A percentile compares a stretch with the other conserved stretches of the same genome.
These are phyloP conservation scores for Blastobotrys proliferans DNA, from an alignment of 1,139 yeast genomes.

Conservation along the genomic window DNA sequence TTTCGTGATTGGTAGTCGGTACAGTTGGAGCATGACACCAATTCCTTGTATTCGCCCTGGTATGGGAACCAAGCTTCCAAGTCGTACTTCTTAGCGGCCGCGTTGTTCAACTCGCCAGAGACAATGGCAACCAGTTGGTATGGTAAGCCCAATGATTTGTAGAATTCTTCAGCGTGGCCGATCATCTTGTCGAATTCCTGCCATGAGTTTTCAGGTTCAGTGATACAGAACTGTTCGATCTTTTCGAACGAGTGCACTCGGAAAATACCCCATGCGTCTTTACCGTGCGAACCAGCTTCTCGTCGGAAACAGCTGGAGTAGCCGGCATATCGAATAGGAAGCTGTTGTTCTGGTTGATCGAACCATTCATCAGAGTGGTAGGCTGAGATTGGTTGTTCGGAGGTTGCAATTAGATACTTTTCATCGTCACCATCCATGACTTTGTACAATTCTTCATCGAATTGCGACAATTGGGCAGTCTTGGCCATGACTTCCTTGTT, in stretches of 20 bases:
- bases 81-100: slow-evolving; percentile 98
- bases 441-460: slow-evolving; percentile 96
- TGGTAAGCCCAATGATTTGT: slow-evolving; percentile 86
- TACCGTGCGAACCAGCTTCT: slow-evolving; percentile 99
- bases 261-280: slow-evolving; percentile 99
- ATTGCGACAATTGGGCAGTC: slow-evolving; percentile 96
- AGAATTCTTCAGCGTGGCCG: slow-evolving; percentile 83
- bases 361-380: slow-evolving; percentile 99
- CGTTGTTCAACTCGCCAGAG: slow-evolving; percentile 96
- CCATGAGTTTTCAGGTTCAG: slow-evolving; percentile 99
- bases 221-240: slow-evolving; percentile 87
- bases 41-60: slow-evolving; percentile 97
- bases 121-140: slow-evolving; percentile 98
- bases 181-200: slow-evolving; percentile 95
- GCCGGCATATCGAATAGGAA: slow-evolving; percentile 92
- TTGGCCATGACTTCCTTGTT: slow-evolving; percentile 99
- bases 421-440: slow-evolving; percentile 97
- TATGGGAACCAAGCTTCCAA: slow-evolving; percentile 99
- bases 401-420: slow-evolving; percentile 95
- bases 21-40: slow-evolving; percentile 98
- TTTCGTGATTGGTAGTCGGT: slow-evolving; percentile 99
- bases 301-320: slow-evolving; percentile 98
- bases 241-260: slow-evolving; percentile 98
- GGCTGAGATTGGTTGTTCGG: slow-evolving; percentile 98
- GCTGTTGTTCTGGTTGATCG: slow-evolving; percentile 93